Conservation (phyloP, 2,329 filamentous ascomycete species). For the Diplodia seriata region DNA sequence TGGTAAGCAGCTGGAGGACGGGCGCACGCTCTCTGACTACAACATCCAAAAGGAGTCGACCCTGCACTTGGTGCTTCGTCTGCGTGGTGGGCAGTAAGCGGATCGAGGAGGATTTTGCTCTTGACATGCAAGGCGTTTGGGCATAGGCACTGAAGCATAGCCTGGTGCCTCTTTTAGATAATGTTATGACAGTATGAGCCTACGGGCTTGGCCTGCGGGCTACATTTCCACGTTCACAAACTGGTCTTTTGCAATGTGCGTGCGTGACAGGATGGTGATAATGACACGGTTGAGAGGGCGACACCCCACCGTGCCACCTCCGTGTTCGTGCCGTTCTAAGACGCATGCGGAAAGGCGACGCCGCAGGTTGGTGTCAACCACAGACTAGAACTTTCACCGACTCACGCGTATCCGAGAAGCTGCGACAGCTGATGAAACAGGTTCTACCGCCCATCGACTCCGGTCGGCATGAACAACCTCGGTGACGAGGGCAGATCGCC, state of each 20-base stretch:
- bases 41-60: conserved; percentile 85
- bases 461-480: conserved; percentile 4
- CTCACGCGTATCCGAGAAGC: not conserved
- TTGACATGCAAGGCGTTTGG: conserved; percentile 26
- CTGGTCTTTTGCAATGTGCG: not conserved
- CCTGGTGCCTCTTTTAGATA: conserved; percentile 26
- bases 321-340: not conserved
- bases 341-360: conserved; percentile 3
- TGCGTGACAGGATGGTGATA: not conserved
- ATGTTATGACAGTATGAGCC: conserved; percentile 19
- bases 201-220: conserved; percentile 28
- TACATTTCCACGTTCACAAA: conserved; percentile 13
- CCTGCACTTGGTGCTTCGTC: conserved; percentile 68
- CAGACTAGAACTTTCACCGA: not conserved
- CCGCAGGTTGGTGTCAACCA: not conserved
- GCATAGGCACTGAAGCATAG: conserved; percentile 10
- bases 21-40: conserved; percentile 89
- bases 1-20: conserved; percentile 93
- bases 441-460: not conserved
- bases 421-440: not conserved
- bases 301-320: not conserved
- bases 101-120: not conserved
- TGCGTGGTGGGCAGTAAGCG: conserved; percentile 57
- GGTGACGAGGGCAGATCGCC: conserved; percentile 11
- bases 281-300: not conserved